phyloP scores from a whole-genome alignment of 176 grass and related monocot genomes.

The Urochloa ruziziensis region DNA sequence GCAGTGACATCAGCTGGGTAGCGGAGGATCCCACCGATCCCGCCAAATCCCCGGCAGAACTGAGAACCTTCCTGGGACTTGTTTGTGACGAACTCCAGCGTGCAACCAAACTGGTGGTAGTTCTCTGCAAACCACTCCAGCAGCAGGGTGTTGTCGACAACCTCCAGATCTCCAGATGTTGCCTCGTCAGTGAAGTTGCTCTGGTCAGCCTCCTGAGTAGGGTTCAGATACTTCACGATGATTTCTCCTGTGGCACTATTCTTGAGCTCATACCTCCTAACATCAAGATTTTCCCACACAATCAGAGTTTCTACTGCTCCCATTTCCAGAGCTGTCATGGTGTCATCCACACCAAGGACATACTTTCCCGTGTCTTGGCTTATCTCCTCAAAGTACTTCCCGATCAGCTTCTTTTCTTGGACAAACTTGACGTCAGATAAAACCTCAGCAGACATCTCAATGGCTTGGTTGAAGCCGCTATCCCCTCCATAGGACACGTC shows the following conservation, averaged over 20 bases:
- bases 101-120: constrained; percentile 54
- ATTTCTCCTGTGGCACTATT: constrained; percentile 43
- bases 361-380: constrained; percentile 63
- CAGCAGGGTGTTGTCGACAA: constrained; percentile 35
- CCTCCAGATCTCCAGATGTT: constrained; percentile 35
- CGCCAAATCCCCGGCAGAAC: constrained; percentile 61
- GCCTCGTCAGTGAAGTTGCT: constrained; percentile 38
- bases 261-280: constrained; percentile 56
- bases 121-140: constrained; percentile 69
- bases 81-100: constrained; percentile 58
- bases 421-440: constrained; percentile 60
- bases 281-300: constrained; percentile 67
- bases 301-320: constrained; percentile 53
- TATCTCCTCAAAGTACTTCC: constrained; percentile 70
- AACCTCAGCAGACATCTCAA: constrained; percentile 53
- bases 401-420: constrained; percentile 67
- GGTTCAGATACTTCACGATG: constrained; percentile 39
- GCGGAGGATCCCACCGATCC: constrained; percentile 58
- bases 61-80: constrained; percentile 68
- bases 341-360: constrained; percentile 53
- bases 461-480: constrained; percentile 65
- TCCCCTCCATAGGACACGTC: constrained; percentile 67
- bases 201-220: constrained; percentile 46
- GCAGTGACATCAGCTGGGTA: constrained; percentile 45
- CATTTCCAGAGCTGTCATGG: constrained; percentile 55